These are phyloP conservation scores for Cicer judaicum DNA, from an alignment of 306 rosid species.

Conservation along the genomic window DNA sequence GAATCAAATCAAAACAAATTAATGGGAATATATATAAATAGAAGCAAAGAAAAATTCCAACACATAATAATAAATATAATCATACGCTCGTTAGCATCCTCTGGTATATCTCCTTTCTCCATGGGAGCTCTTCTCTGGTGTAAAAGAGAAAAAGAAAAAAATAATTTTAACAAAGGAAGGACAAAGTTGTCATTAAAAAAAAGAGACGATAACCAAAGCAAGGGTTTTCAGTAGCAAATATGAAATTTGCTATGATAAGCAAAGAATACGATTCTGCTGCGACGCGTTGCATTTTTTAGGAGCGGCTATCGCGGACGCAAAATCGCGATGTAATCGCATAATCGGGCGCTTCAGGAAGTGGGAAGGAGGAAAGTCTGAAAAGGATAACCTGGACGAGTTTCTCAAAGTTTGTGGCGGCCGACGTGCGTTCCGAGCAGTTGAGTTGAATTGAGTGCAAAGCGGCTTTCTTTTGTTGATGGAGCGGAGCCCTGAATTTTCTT, in stretches of 20 bases:
- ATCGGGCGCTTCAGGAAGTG: neutral
- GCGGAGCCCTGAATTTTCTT: neutral
- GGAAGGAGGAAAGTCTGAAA: neutral
- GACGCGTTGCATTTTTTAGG: no score
- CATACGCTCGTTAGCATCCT: conserved; percentile 90
- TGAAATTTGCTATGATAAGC: conserved; percentile 19
- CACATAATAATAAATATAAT: neutral
- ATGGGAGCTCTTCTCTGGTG: conserved; percentile 44
- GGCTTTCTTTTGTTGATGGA: neutral
- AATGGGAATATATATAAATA: neutral
- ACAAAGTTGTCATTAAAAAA: neutral
- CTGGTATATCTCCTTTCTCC: conserved; percentile 81
- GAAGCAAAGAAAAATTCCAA: neutral
- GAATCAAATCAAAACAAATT: neutral
- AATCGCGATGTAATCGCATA: neutral
- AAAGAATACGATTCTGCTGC: no score
- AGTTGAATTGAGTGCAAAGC: neutral
- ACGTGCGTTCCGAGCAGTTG: neutral
- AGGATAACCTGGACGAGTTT: neutral
- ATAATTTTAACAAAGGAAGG: neutral
- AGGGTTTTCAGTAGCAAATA: conserved; percentile 9
- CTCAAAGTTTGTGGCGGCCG: neutral
- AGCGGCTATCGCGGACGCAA: neutral
- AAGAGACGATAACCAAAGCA: neutral
- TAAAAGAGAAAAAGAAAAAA: neutral